Conservation (phyloP, 352 stramenopile species). For the Peronospora farinosa region DNA sequence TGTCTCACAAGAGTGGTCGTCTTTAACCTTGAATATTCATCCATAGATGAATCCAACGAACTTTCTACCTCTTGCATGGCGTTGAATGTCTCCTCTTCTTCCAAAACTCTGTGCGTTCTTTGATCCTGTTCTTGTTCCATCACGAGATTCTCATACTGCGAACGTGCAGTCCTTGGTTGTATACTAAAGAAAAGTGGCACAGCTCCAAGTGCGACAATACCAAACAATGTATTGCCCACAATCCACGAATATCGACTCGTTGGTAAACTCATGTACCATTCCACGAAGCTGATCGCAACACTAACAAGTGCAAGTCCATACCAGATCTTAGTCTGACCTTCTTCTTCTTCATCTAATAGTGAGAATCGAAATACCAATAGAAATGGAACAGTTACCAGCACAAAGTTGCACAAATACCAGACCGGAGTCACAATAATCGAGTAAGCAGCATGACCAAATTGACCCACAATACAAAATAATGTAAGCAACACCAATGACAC, state of each 20-base stretch:
- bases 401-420: slow-evolving; percentile 77
- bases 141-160: slow-evolving; percentile 42
- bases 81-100: slow-evolving; percentile 15
- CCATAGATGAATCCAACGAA: background rate
- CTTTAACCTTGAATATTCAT: background rate
- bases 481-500: slow-evolving; percentile 72
- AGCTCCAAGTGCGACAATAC: slow-evolving; percentile 50
- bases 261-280: slow-evolving; percentile 65
- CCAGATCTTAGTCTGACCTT: slow-evolving; percentile 39
- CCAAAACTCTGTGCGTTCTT: slow-evolving; percentile 8
- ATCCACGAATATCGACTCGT: slow-evolving; percentile 60
- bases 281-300: slow-evolving; percentile 43
- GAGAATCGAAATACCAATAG: slow-evolving; percentile 68
- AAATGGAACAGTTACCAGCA: slow-evolving; percentile 68
- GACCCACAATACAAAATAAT: slow-evolving; percentile 49
- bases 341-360: slow-evolving; percentile 25
- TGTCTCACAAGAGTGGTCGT: slow-evolving; percentile 4
- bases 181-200: slow-evolving; percentile 68
- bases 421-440: slow-evolving; percentile 60
- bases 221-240: slow-evolving; percentile 75
- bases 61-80: background rate
- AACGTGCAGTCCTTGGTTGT: slow-evolving; percentile 43
- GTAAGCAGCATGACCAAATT: slow-evolving; percentile 63
- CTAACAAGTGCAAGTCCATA: slow-evolving; percentile 43
- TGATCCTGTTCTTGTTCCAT: slow-evolving; percentile 30